A percentile compares a stretch with the other conserved stretches of the same genome.
These are phyloP conservation scores for Phytopythium vexans DNA, from an alignment of 352 stramenopile genomes.

Conservation along the genomic window DNA sequence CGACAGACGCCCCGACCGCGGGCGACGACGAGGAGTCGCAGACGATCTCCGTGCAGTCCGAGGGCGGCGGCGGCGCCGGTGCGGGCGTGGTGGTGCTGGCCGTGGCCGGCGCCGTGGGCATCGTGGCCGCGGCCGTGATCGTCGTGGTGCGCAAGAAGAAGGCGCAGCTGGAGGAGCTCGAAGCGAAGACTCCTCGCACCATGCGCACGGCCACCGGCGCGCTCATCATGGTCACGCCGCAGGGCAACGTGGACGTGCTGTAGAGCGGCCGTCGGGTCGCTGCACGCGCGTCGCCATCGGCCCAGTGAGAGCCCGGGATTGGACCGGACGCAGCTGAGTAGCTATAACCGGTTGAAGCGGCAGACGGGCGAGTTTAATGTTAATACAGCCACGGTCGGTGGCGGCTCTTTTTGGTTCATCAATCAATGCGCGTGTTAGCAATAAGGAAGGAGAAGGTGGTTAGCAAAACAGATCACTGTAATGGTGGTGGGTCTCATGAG, in stretches of 20 bases:
- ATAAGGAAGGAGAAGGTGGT: no score
- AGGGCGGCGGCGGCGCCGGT: background rate
- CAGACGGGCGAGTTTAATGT: no score
- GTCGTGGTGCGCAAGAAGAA: conserved; percentile 73
- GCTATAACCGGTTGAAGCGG: no score
- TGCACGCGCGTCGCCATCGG: background rate
- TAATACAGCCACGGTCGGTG: no score
- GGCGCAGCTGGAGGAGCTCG: conserved; percentile 45
- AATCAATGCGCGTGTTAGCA: no score
- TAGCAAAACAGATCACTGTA: no score
- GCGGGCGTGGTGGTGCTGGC: conserved; percentile 31
- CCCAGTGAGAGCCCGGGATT: no score
- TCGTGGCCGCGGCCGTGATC: conserved; percentile 50
- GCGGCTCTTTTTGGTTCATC: no score
- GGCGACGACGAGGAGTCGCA: conserved; percentile 23
- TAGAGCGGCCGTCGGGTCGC: conserved; percentile 10
- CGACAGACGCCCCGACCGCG: conserved; percentile 3
- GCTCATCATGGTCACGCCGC: conserved; percentile 49
- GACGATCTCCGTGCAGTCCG: conserved; percentile 33
- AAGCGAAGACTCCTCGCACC: conserved; percentile 49
- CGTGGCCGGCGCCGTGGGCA: conserved; percentile 27
- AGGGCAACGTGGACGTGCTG: conserved; percentile 47
- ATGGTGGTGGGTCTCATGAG: no score
- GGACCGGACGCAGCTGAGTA: no score
- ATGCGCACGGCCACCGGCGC: conserved; percentile 20